Base-by-base conservation (phyloP, 768 basidiomycete genomes). In the Paxillus rubicundulus region DNA sequence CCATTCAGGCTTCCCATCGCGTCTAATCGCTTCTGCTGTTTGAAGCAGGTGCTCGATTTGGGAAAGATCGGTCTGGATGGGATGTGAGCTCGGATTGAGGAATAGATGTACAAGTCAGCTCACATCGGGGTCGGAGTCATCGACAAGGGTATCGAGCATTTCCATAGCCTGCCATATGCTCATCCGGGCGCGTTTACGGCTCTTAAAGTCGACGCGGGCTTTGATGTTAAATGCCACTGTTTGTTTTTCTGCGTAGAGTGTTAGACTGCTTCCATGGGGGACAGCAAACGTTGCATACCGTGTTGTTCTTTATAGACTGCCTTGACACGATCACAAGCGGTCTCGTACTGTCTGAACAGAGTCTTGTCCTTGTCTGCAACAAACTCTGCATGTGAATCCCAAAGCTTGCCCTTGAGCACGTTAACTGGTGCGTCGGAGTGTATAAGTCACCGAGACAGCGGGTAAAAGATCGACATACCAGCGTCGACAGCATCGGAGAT, bases 41-140 rank as follows among this genome's bases (percentile, higher is more conserved):
- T 95, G 93, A 1, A 95, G 77, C 3, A 95, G 77, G 65, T 96
- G 93, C 60, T 93, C 89, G 30, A 96, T 93, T 72, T 96, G 92
- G 33, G 89, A 84, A 27, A 89, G 70, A 57, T 73, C 76, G 2
- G 88, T 89, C 88, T 90, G 63, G 8, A 58, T 47, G 18, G 21
- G 24, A 40, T 9, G 45, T 63, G 36, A 69, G 55, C 5, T 17
- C 43, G 34, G 17, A 56, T 42, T 27, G 39, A 41, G 18, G 30
- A 13, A 5, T 33, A 12, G 20, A 5, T 27, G 10, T 6, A 10
- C 38, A 24, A 14, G 44, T 42, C 17, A 6, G 41, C 64, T 16
- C 52, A 89, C 89, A 63, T 92, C 93, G 48, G 93, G 93, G 70
- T 96, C 93, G 8, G 89, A 92, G 57, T 94, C 91, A 67, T 95